Base-by-base conservation (phyloP, 2,329 filamentous ascomycete species). In the Cercospora berteroae region DNA sequence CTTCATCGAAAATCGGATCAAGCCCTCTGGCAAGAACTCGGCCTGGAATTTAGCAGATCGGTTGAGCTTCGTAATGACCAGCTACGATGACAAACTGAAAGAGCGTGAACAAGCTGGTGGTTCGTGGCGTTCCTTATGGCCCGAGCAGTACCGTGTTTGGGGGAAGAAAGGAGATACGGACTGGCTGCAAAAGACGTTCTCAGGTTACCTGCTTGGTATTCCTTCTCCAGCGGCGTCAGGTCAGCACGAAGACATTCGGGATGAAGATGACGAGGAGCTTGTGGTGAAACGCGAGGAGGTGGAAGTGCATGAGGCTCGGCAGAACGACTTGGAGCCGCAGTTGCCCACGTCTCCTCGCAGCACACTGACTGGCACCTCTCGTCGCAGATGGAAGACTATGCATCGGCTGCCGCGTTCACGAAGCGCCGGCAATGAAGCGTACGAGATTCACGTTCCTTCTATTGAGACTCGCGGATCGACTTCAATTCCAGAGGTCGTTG, bases 231-330 rank as follows among this genome's bases (percentile, higher is more conserved):
- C 18, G 44, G 18, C 4, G 8, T 4, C 4, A 23, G 5, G 23
- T 12, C 44, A 50, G 44, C 18, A 5, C 13, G 57, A 4, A 16
- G 27, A 25, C 3, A 23, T 25, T 18, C 2, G 36, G 23, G 59
- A 63, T 25, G 48, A 63, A 13, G 64, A 63, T 23, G 64, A 66
- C 10, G 64, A 66, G 13, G 64, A 66, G 20, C n/a, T 59, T 4
- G 56, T 63, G 27, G 25, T 48, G 10, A 63, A 66, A 42, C 16
- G 36, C 36, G 36, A 42, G 13, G 36, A 42, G 4, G 2, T 16
- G 16, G 36, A 42, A n/a, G 36, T n/a, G 16, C 36, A 42, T 42
- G 36, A 39, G 36, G 36, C 36, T 39, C 9, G 20, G 2, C 36
- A 66, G 25, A 18, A 56, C 13, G 33, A 62, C 29, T 23, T 25